Conservation (phyloP, 805 yeast genomes). For the Saturnispora kantuleensis region DNA sequence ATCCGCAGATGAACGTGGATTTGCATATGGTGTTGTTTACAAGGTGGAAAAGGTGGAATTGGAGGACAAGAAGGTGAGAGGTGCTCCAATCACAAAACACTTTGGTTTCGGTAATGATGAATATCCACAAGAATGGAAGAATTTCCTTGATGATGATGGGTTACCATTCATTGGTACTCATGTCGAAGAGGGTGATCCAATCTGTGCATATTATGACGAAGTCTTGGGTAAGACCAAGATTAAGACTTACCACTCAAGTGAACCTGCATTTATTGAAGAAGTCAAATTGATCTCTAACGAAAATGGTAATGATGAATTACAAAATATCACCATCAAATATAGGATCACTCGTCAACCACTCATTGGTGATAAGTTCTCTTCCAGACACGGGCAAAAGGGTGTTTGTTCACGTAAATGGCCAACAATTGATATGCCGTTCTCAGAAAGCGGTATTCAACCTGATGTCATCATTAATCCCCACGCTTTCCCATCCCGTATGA, state of each 20-base stretch:
- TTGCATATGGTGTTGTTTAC: constrained; percentile 93
- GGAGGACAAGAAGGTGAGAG: constrained; percentile 65
- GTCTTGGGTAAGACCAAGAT: constrained; percentile 83
- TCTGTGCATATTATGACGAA: constrained; percentile 87
- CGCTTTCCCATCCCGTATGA: constrained; percentile 99
- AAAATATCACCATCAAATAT: constrained; percentile 75
- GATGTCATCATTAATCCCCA: constrained; percentile 97
- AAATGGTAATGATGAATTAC: constrained; percentile 65
- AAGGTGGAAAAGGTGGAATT: constrained; percentile 90
- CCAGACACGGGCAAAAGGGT: constrained; percentile 98
- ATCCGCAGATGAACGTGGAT: constrained; percentile 96
- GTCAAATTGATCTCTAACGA: constrained; percentile 90
- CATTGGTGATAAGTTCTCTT: constrained; percentile 96
- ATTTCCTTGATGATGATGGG: constrained; percentile 84
- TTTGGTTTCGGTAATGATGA: constrained; percentile 90
- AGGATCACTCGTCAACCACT: constrained; percentile 86
- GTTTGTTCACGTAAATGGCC: constrained; percentile 99
- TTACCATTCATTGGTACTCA: constrained; percentile 80
- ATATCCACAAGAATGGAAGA: constrained; percentile 88
- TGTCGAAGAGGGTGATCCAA: constrained; percentile 93
- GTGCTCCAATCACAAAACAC: constrained; percentile 90
- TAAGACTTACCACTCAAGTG: constrained; percentile 87
- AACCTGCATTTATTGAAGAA: constrained; percentile 91
- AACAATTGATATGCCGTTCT: constrained; percentile 90
- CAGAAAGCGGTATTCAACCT: constrained; percentile 93